Percentiles rank a stretch among this genome's conserved stretches.
phyloP scores from a whole-genome alignment of 805 yeast species.

The Metschnikowia hibisci region DNA sequence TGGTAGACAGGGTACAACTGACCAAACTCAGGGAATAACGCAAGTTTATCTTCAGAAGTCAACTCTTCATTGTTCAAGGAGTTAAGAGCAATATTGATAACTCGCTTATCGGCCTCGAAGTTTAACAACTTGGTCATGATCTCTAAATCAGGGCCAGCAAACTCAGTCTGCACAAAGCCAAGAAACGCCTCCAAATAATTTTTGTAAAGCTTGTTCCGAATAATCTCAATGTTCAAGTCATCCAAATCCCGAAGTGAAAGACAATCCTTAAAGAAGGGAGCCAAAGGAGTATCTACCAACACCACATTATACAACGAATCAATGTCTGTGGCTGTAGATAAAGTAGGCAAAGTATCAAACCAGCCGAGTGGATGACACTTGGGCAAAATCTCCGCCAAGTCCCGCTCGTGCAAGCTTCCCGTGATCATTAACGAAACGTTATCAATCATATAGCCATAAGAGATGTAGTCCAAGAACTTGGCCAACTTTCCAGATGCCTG shows the following conservation, averaged over 20 bases:
- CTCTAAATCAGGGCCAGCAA: constrained; percentile 74
- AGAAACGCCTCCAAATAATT: constrained; percentile 89
- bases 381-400: constrained; percentile 77
- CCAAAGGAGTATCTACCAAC: constrained; percentile 92
- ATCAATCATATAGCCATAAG: constrained; percentile 97
- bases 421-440: constrained; percentile 94
- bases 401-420: constrained; percentile 94
- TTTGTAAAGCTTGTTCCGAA: constrained; percentile 86
- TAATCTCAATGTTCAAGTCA: constrained; percentile 91
- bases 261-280: constrained; percentile 92
- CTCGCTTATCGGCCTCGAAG: constrained; percentile 94
- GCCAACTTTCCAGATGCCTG: constrained; percentile 80
- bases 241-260: constrained; percentile 84
- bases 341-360: constrained; percentile 96
- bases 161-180: constrained; percentile 54
- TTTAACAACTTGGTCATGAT: constrained; percentile 73
- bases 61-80: constrained; percentile 78
- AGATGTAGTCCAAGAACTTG: constrained; percentile 84
- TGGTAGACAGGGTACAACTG: constrained; percentile 69
- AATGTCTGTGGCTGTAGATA: constrained; percentile 90
- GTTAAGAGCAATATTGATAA: constrained; percentile 86
- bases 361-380: constrained; percentile 97
- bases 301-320: constrained; percentile 92
- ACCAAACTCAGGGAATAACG: constrained; percentile 80
- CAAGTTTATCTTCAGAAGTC: constrained; percentile 63